Percentiles rank a stretch among this genome's conserved stretches.
Evolutionary conservation across 352 stramenopile species (phyloP).

Genomic region (Globisporangium acanthophoron): DNA sequence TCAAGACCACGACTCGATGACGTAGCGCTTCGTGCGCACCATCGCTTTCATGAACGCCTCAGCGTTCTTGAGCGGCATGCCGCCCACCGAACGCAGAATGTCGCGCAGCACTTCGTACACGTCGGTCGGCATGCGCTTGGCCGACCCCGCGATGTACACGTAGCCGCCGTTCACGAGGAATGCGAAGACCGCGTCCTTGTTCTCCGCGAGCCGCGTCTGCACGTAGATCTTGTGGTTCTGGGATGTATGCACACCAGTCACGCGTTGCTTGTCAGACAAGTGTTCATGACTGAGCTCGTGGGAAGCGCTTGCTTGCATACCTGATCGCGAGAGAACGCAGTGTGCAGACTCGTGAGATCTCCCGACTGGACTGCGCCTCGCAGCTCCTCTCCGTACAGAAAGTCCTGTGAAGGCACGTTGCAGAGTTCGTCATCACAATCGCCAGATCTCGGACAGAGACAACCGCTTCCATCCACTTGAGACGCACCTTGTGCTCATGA

Average conservation of each 20-base stretch:
- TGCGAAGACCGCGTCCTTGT: constrained; percentile 66
- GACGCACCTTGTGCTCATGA: constrained; percentile 58
- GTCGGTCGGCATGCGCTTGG: constrained; percentile 90
- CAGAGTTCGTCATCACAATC: neutral
- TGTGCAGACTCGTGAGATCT: constrained; percentile 68
- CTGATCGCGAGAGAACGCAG: constrained; percentile 89
- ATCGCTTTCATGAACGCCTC: constrained; percentile 74
- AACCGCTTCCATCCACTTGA: neutral
- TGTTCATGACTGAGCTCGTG: too few species aligned
- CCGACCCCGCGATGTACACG: constrained; percentile 85
- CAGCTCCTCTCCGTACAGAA: constrained; percentile 84
- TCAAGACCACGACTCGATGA: constrained; percentile 85
- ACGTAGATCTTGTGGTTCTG: constrained; percentile 90
- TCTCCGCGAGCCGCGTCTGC: constrained; percentile 79
- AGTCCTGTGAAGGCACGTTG: constrained; percentile 50
- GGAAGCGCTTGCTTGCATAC: constrained; percentile 14
- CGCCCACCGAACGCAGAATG: constrained; percentile 72
- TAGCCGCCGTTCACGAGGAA: constrained; percentile 63
- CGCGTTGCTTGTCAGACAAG: neutral
- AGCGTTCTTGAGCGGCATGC: constrained; percentile 56
- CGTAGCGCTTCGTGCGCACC: constrained; percentile 71
- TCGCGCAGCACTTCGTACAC: constrained; percentile 88
- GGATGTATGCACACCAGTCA: neutral
- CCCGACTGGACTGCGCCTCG: constrained; percentile 32
- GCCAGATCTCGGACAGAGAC: neutral